Base-by-base conservation (phyloP, 495 filamentous ascomycete species). In the Podospora sp. region DNA sequence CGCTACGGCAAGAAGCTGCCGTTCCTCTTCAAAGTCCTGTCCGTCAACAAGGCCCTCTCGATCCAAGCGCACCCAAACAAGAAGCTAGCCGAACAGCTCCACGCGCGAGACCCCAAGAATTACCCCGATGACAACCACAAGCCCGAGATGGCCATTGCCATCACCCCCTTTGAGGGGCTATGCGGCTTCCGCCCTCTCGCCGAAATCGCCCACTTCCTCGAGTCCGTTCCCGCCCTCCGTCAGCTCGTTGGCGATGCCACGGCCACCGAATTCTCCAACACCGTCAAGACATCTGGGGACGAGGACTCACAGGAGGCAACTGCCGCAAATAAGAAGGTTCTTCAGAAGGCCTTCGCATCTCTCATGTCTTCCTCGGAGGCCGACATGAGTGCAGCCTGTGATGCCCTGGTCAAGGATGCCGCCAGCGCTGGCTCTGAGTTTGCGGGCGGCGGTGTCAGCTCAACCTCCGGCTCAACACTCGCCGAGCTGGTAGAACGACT, bases 51-150 rank as follows among this genome's bases (percentile, higher is more conserved):
- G 73, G 95, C 95, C 3, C 85, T 99, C 61, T 96, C 92, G 71
- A 99, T 99, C 69, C 95, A 99, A 78, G 95, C 95, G 27, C 95
- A 98, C 71, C 95, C 95, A 58, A 97, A 99, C 81, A 99, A 99
- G 86, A 95, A 93, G 76, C 88, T 98, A 36, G 95, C 95, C 27
- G 94, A 96, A 79, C 79, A 91, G 74, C 82, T 99, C 25, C 95
- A 97, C 78, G 85, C 86, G 25, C 85, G 85, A 67, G 95, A 99
- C 72, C 86, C 92, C 20, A 92, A 91, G 81, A 96, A 99, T 83
- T 99, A 99, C 73, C 94, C 94, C 65, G 94, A 99, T 84, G 94
- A 97, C 81, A 99, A 99, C 78, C 95, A 99, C 83, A 99, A 99
- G 78, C 95, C 95, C 55, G 95, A 99, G 78, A 99, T 99, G 95